Evolutionary conservation across 1,284 basidiomycete species (phyloP).

Genomic region (Austroboletus niveus): DNA sequence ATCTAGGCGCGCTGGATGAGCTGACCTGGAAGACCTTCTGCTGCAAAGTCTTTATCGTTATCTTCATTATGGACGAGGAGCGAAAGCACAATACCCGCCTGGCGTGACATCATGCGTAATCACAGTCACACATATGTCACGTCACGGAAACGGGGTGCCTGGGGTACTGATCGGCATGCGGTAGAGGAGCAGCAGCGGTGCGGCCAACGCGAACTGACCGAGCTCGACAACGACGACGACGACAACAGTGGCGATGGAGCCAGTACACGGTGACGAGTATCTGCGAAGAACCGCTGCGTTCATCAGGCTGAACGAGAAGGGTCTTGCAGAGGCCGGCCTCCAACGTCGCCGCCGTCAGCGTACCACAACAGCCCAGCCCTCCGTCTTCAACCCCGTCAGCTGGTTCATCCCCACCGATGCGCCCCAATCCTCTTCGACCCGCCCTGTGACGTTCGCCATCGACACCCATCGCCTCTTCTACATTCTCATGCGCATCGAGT

Average conservation of each 20-base stretch:
- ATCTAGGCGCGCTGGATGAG: conserved; percentile 7
- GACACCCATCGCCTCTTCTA: conserved; percentile 88
- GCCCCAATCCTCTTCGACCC: conserved; percentile 35
- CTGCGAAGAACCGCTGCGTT: conserved; percentile 64
- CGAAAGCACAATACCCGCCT: conserved; percentile 8
- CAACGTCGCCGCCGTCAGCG: conserved; percentile 50
- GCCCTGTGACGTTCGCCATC: conserved; percentile 64
- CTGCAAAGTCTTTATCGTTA: conserved; percentile 92
- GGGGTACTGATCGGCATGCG: conserved; percentile 24
- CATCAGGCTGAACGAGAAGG: conserved; percentile 67
- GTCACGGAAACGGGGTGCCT: conserved; percentile 17
- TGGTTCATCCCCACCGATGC: conserved; percentile 52
- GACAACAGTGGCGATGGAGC: conserved; percentile 49
- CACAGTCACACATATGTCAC: conserved; percentile 23
- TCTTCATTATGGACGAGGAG: conserved; percentile 65
- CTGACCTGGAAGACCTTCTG: conserved; percentile 80
- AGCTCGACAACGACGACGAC: conserved; percentile 7
- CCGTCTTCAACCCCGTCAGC: conserved; percentile 56
- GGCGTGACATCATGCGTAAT: conserved; percentile 23
- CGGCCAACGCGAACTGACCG: conserved; percentile 1
- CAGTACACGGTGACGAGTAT: conserved; percentile 71
- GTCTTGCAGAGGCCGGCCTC: conserved; percentile 62
- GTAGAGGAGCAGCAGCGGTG: conserved; percentile 19
- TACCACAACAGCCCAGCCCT: conserved; percentile 34
- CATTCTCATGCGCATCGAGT: conserved; percentile 83